phyloP scores from a whole-genome alignment of 1,139 yeast species.

The Suhomyces anneliseae region DNA sequence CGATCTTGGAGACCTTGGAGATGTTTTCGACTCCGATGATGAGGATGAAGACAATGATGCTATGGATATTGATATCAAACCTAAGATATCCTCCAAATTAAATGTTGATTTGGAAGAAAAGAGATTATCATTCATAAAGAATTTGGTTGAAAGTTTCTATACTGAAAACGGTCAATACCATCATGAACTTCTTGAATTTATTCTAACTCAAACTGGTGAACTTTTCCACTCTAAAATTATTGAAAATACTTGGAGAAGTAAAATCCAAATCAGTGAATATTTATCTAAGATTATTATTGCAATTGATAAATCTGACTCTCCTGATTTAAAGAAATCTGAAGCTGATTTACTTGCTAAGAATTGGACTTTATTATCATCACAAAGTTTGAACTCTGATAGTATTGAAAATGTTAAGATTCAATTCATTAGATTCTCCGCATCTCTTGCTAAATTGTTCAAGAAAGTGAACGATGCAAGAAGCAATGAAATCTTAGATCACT shows the following conservation, averaged over 20 bases:
- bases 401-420: slow-evolving; percentile 67
- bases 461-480: slow-evolving; percentile 16
- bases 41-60: slow-evolving; percentile 27
- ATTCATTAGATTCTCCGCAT: slow-evolving; percentile 31
- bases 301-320: background rate
- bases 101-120: slow-evolving; percentile 40
- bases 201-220: slow-evolving; percentile 21
- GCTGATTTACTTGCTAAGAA: slow-evolving; percentile 17
- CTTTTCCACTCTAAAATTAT: slow-evolving; percentile 32
- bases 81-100: slow-evolving; percentile 26
- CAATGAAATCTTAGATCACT: slow-evolving; percentile 16
- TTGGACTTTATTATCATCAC: slow-evolving; percentile 26
- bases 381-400: slow-evolving; percentile 44
- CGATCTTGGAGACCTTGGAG: slow-evolving; percentile 19
- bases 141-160: slow-evolving; percentile 31
- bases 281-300: slow-evolving; percentile 13
- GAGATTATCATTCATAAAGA: slow-evolving; percentile 33
- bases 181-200: slow-evolving; percentile 25
- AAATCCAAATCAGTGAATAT: slow-evolving; percentile 43
- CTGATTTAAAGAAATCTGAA: slow-evolving; percentile 7
- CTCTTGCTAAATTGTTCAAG: slow-evolving; percentile 18
- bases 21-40: slow-evolving; percentile 21
- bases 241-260: slow-evolving; percentile 61
- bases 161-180: slow-evolving; percentile 19
- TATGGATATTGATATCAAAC: slow-evolving; percentile 26